Evolutionary conservation across 306 rosid species (phyloP).

Genomic region (Erythrophleum fordii): DNA sequence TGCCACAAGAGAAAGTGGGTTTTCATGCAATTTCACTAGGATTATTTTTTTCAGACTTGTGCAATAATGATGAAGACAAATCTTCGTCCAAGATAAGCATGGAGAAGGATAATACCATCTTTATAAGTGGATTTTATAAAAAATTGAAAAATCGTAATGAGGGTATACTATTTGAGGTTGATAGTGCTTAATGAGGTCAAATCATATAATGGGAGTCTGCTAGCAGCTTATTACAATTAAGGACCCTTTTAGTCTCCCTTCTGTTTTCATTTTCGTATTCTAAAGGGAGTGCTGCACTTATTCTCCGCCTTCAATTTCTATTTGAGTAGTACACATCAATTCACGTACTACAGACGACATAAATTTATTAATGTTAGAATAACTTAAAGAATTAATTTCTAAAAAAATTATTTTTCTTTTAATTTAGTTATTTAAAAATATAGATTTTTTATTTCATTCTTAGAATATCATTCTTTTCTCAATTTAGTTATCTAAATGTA

Average conservation of each 20-base stretch:
- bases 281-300: not conserved
- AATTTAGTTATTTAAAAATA: no score
- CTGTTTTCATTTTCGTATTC: not conserved
- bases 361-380: no score
- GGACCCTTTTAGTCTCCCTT: not conserved
- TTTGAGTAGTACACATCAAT: not conserved
- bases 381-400: no score
- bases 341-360: not conserved
- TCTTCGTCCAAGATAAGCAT: conserved; percentile 43
- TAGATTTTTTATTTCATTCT: no score
- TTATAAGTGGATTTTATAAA: conserved; percentile 32
- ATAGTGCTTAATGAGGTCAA: conserved; percentile 27
- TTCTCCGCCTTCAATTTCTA: not conserved
- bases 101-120: conserved; percentile 44
- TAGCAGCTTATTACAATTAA: conserved; percentile 15
- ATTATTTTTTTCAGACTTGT: conserved; percentile 35
- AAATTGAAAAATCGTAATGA: no score
- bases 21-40: conserved; percentile 34
- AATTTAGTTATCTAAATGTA: no score
- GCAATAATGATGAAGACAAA: conserved; percentile 34
- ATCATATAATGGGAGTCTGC: conserved; percentile 30
- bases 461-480: no score
- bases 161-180: no score
- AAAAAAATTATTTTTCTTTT: no score
- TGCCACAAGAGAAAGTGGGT: conserved; percentile 22